Evolutionary conservation across 225 moss, liverwort and hornwort species (phyloP), one percentile per base, ranked within the genome.

Genomic region (Neckera pumila): DNA sequence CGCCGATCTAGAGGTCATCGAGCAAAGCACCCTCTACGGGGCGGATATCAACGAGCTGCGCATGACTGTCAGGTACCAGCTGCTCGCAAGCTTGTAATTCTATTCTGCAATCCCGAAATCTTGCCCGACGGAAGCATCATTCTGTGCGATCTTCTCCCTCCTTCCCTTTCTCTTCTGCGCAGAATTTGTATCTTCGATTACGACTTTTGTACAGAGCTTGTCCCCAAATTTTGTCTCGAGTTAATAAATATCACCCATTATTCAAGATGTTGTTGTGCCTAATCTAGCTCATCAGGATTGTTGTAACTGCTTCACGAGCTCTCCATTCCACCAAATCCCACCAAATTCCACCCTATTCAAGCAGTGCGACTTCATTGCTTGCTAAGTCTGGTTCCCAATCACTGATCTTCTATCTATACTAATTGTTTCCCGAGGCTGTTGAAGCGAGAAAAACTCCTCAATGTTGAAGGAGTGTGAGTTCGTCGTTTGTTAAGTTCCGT

Each of bases 51-150:
- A 80, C 84, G 78, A 89, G 61, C 94, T 94, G 38, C 91, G 93
- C 40, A 87, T 94, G 94, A 92, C 91, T 65, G 93, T 94, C 86
- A 94, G 94, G 94, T 93, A 89, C 72, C 40, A 86, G 76, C 67
- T 27, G 76, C 67, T 27, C 31, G 11, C 63, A 79, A 34, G 6
- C 40, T 42, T 31, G 45, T 30, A 47, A 38, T 62, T 31, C 42
- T 42, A 20, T 34, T 49, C 80, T 27, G 71, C 49, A 60, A 80
- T 71, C 76, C 27, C 6, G 36, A 21, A 36, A 45, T 40, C 40
- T 69, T 38, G 28, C 53, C 30, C 65, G 27, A n/a, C n/a, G n/a
- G n/a, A 25, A 47, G 27, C 34, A 17, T 18, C 56, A 43, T 20
- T 51, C 40, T 71, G 49, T 26, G n/a, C 20, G 78, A 22, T 40